Evolutionary conservation across 495 filamentous ascomycete genomes (phyloP), one percentile per base, ranked within the genome.

Genomic region (Bryoglossum gracile): DNA sequence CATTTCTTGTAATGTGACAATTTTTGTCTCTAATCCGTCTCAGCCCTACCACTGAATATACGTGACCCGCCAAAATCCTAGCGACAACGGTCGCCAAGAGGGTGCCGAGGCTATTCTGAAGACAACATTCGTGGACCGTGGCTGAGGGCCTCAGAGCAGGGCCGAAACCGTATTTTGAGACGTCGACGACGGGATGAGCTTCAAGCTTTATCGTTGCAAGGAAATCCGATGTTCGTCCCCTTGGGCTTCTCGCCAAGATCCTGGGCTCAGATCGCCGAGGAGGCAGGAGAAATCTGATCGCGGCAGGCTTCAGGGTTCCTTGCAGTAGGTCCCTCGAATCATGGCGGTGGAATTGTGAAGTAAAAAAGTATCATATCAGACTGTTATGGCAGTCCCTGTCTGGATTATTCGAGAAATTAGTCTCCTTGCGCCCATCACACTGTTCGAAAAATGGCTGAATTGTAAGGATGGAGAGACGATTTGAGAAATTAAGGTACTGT

Each of bases 11-110:
- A 43, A 37, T 50, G 41, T 37, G 21, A 55, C 52, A 38, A 11
- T 38, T 19, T 16, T 18, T 43, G 53, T 48, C 48, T 47, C 48
- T 30, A 42, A 46, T 35, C n/a, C 25, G 54, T 56, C 54, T 56
- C 54, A 56, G 54, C 54, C 54, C 44, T 56, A 56, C 39, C n/a
- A 37, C 40, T 8, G 2, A 32, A 33, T 43, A 28, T 43, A 23
- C n/a, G 37, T 41, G 35, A 3, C 6, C 2, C 14, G 18, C 22
- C 17, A 11, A 34, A 19, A 22, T 33, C 10, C 37, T 14, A n/a
- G n/a, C n/a, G n/a, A 4, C 18, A 28, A 23, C 21, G 35, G 28
- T 19, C 9, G 21, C 32, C 9, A 6, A 11, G 13, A 24, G 30
- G 6, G 34, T 2, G 13, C 28, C 19, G 39, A 25, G 28, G 40